phyloP scores from a whole-genome alignment of 139 green algal genomes.

The Auxenochlorella pyrenoidosa region DNA sequence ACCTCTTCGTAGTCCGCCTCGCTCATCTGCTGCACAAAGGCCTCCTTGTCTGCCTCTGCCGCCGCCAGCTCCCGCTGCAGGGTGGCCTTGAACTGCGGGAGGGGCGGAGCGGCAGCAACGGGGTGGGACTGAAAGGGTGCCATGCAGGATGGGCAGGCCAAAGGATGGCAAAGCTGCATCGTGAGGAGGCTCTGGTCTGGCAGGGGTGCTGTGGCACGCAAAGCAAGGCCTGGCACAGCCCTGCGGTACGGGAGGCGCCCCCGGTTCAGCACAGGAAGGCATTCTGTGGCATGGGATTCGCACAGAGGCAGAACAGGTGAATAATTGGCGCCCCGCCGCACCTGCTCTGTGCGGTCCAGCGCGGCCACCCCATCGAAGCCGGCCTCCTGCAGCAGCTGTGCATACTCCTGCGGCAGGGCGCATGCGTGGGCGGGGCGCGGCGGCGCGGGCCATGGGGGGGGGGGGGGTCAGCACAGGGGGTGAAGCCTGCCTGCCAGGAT shows the following conservation, averaged over 20 bases:
- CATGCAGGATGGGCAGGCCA: neutral
- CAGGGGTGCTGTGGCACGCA: no score
- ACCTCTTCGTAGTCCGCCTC: constrained; percentile 9
- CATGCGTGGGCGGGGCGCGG: neutral
- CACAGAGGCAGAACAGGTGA: neutral
- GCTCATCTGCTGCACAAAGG: constrained; percentile 54
- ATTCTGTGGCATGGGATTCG: neutral
- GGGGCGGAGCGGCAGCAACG: no score
- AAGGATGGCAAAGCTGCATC: neutral
- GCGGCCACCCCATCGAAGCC: constrained; percentile 65
- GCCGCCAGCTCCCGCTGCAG: constrained; percentile 64
- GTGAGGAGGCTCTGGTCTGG: no score
- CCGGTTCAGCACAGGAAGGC: no score
- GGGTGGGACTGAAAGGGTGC: no score
- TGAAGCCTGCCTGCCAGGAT: no score
- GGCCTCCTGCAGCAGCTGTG: constrained; percentile 54
- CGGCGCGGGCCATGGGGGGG: neutral
- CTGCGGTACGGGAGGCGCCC: no score
- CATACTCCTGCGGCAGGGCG: constrained; percentile 56
- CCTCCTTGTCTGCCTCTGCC: constrained; percentile 39
- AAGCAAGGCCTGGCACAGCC: no score
- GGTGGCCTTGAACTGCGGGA: constrained; percentile 56
- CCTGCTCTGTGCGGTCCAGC: constrained; percentile 30
- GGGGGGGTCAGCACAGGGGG: no score
- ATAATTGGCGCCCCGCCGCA: neutral